These are phyloP conservation scores for Emmonsiellopsis sp. DNA, from an alignment of 2,329 filamentous ascomycete genomes.

Conservation along the genomic window DNA sequence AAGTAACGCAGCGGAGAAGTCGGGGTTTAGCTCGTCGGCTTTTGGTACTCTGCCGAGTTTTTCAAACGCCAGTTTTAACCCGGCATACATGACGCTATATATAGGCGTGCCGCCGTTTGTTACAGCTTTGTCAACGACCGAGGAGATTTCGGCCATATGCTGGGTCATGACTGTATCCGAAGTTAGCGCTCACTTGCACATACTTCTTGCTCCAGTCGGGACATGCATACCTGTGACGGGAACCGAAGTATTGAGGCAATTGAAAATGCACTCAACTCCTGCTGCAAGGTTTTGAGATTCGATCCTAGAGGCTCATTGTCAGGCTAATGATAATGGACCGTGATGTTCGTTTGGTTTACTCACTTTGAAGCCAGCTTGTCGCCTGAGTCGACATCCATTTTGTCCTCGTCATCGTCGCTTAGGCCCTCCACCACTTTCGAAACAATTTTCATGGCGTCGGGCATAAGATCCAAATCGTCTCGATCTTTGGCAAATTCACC, in stretches of 20 bases:
- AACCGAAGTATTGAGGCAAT: conserved; percentile 26
- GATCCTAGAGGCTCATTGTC: conserved; percentile 12
- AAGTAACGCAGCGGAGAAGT: conserved; percentile 19
- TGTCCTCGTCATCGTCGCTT: conserved; percentile 44
- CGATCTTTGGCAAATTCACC: conserved; percentile 63
- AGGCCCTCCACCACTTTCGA: conserved; percentile 53
- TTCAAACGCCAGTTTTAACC: conserved; percentile 25
- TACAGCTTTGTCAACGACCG: conserved; percentile 22
- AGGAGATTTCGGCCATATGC: conserved; percentile 22
- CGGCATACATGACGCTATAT: conserved; percentile 26
- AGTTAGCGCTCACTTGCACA: conserved; percentile 10
- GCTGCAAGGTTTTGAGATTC: conserved; percentile 29
- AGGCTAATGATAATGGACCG: background rate
- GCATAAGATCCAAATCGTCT: conserved; percentile 60
- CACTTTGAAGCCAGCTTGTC: conserved; percentile 31
- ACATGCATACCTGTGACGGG: conserved; percentile 6
- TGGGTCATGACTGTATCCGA: conserved; percentile 18
- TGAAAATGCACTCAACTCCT: conserved; percentile 29
- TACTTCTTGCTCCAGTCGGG: conserved; percentile 16
- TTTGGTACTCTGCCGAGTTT: conserved; percentile 20
- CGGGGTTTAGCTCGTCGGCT: conserved; percentile 11
- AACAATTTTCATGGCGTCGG: conserved; percentile 57
- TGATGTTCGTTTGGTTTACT: conserved; percentile 1
- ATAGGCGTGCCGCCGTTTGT: conserved; percentile 25
- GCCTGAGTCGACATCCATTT: conserved; percentile 59